phyloP scores from a whole-genome alignment of 345 rosid species.

The Abelmoschus esculentus region DNA sequence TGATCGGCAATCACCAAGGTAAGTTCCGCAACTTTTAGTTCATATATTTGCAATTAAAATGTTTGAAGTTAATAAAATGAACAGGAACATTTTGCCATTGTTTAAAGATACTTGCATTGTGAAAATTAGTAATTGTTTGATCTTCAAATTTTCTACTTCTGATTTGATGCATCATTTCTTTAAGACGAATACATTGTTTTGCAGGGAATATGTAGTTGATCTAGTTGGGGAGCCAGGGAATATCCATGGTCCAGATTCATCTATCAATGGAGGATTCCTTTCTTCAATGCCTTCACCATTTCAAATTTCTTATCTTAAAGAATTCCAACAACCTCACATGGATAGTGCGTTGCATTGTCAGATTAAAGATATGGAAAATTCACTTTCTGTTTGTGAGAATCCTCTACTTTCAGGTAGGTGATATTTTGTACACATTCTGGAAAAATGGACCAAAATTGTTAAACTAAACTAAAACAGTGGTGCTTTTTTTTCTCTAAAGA shows the following conservation, averaged over 20 bases:
- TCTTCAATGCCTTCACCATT: conserved; percentile 62
- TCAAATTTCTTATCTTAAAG: conserved; percentile 47
- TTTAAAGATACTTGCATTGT: not conserved
- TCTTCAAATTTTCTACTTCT: not conserved
- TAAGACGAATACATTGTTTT: conserved; percentile 13
- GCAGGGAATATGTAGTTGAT: conserved; percentile 95
- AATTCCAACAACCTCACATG: conserved; percentile 34
- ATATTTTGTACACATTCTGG: conserved; percentile 1
- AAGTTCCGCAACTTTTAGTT: not conserved
- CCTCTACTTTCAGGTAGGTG: conserved; percentile 36
- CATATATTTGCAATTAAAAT: not conserved
- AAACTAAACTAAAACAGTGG: not conserved
- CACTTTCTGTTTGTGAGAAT: conserved; percentile 26
- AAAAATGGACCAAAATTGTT: not conserved
- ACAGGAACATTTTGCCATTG: not conserved
- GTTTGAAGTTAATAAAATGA: not conserved
- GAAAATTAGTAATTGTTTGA: not conserved
- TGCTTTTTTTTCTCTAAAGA: too few species aligned
- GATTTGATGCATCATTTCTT: not conserved
- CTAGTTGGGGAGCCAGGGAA: conserved; percentile 93
- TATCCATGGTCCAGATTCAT: conserved; percentile 72
- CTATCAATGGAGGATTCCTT: conserved; percentile 60
- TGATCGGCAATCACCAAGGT: conserved; percentile 66
- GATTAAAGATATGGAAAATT: conserved; percentile 20
- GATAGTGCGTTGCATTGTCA: conserved; percentile 26